phyloP scores from a whole-genome alignment of 2,329 filamentous ascomycete species.

The Aspergillus candidus region DNA sequence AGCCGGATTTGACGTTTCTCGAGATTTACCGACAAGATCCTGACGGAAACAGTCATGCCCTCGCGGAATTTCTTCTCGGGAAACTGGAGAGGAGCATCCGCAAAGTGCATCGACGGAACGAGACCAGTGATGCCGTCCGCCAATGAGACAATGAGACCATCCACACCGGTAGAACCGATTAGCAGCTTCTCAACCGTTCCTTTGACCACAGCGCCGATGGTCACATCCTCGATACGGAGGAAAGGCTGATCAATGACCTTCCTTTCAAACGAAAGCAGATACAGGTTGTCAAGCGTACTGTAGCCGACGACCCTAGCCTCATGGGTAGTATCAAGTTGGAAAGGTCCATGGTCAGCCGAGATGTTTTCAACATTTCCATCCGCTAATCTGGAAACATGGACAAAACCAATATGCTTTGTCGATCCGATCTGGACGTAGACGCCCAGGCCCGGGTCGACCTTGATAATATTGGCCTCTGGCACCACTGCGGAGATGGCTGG shows the following conservation, averaged over 20 bases:
- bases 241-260: conserved; percentile 80
- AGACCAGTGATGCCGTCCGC: conserved; percentile 85
- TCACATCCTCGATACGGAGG: conserved; percentile 84
- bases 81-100: conserved; percentile 80
- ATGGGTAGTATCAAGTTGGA: conserved; percentile 71
- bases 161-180: conserved; percentile 69
- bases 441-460: conserved; percentile 73
- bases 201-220: conserved; percentile 71
- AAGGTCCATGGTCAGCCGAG: conserved; percentile 69
- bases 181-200: conserved; percentile 81
- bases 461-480: conserved; percentile 69
- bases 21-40: conserved; percentile 74
- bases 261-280: conserved; percentile 76
- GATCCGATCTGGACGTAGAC: conserved; percentile 70
- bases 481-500: conserved; percentile 60
- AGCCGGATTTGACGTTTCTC: conserved; percentile 73
- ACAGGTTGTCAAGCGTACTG: conserved; percentile 79
- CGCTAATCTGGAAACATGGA: conserved; percentile 87
- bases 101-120: conserved; percentile 79
- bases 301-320: conserved; percentile 78
- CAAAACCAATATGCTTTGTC: conserved; percentile 68
- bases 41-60: conserved; percentile 74
- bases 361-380: conserved; percentile 84
- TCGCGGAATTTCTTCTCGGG: conserved; percentile 95
- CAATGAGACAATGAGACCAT: conserved; percentile 74